Conservation (phyloP, 768 basidiomycete species). For the Tricholoma sp. region DNA sequence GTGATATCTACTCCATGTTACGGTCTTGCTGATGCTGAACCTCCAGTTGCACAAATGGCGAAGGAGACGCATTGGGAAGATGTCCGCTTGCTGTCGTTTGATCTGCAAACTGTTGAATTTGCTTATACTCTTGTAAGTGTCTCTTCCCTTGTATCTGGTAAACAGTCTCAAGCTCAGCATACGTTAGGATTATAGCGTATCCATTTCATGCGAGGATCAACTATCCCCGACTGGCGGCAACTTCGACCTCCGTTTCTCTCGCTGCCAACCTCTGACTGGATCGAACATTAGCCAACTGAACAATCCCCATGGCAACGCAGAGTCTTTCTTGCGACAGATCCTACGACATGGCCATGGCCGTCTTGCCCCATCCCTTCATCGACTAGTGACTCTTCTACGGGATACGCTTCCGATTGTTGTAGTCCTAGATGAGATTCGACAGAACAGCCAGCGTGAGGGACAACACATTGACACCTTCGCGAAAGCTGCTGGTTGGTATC, state of each 20-base stretch:
- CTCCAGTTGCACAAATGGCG: constrained; percentile 76
- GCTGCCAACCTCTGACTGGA: constrained; percentile 24
- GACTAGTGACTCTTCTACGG: constrained; percentile 63
- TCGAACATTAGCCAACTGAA: constrained; percentile 24
- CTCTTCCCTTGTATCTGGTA: neutral
- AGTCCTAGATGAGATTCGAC: constrained; percentile 56
- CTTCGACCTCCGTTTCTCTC: constrained; percentile 71
- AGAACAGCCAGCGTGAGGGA: constrained; percentile 26
- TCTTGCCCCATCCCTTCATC: constrained; percentile 59
- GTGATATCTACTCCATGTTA: neutral
- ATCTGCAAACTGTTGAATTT: constrained; percentile 89
- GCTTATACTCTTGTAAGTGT: constrained; percentile 59
- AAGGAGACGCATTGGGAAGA: constrained; percentile 67
- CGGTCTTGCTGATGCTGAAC: neutral
- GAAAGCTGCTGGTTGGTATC: constrained; percentile 81
- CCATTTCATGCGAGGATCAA: constrained; percentile 76
- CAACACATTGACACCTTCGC: constrained; percentile 59
- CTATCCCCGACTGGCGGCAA: constrained; percentile 62
- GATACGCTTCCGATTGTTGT: constrained; percentile 75
- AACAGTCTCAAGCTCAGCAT: neutral
- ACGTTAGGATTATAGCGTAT: constrained; percentile 66
- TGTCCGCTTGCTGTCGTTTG: constrained; percentile 82
- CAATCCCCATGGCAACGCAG: constrained; percentile 79
- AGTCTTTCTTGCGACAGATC: constrained; percentile 67
- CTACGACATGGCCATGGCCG: constrained; percentile 62